Conservation (phyloP, 306 rosid species). For the Morella rubra region DNA sequence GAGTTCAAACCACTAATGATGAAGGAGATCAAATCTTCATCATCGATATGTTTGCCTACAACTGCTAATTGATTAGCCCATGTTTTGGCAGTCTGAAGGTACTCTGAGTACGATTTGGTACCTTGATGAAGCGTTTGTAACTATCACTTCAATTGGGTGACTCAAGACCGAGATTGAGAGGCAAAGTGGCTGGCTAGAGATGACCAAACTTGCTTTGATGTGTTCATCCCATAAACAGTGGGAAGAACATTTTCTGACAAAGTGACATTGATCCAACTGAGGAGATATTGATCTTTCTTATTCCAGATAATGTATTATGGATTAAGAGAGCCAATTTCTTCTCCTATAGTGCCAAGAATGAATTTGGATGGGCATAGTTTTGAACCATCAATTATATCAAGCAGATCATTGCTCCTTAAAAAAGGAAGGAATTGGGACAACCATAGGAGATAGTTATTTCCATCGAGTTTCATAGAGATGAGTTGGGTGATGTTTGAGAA, state of each 20-base stretch:
- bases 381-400: background rate
- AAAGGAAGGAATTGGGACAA: background rate
- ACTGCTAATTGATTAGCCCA: background rate
- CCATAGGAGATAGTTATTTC: background rate
- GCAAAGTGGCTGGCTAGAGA: background rate
- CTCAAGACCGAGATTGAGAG: background rate
- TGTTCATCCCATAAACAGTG: background rate
- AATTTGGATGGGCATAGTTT: background rate
- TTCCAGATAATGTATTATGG: background rate
- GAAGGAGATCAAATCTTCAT: background rate
- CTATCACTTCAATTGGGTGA: background rate
- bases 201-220: background rate
- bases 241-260: background rate
- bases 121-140: background rate
- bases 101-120: background rate
- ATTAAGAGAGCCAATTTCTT: background rate
- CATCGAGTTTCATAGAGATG: background rate
- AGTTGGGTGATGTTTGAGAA: background rate
- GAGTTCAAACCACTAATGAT: background rate
- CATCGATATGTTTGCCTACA: background rate
- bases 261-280: background rate
- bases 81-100: background rate
- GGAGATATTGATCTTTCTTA: background rate
- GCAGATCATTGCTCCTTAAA: background rate
- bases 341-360: background rate